These are phyloP conservation scores for Tetradesmus obliquus DNA, from an alignment of 139 green algal genomes.

Conservation along the genomic window DNA sequence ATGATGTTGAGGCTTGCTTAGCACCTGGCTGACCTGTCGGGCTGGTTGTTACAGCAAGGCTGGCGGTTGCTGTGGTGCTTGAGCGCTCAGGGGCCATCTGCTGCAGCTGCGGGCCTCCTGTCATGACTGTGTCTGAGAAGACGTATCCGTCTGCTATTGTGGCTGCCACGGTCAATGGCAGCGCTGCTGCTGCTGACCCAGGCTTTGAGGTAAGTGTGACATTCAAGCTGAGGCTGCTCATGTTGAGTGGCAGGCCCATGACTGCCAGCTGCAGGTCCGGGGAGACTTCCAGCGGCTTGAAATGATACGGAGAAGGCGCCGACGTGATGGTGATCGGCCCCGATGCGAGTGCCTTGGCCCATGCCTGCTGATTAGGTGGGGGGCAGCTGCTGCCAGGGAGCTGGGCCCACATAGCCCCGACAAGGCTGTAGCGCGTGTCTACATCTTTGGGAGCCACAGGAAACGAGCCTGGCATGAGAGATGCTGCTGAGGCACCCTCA, in stretches of 20 bases:
- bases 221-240: slow-evolving; percentile 32
- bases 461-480: slow-evolving; percentile 8
- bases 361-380: not conserved
- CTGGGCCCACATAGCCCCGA: not conserved
- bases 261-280: slow-evolving; percentile 18
- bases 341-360: slow-evolving; percentile 4
- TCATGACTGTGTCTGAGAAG: slow-evolving; percentile 37
- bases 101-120: slow-evolving; percentile 38
- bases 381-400: not conserved
- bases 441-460: not conserved
- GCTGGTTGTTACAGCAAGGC: not conserved
- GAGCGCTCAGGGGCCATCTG: not conserved
- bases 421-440: not conserved
- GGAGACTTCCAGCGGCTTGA: slow-evolving; percentile 14
- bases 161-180: not conserved
- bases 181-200: not conserved
- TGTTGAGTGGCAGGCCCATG: slow-evolving; percentile 46
- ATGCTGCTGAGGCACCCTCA: not conserved
- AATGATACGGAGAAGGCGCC: slow-evolving; percentile 21
- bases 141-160: not conserved
- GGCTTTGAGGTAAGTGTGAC: slow-evolving; percentile 17
- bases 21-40: not conserved
- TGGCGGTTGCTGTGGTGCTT: slow-evolving; percentile 7
- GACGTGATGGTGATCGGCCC: slow-evolving; percentile 3
- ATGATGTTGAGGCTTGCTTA: not conserved